phyloP scores from a whole-genome alignment of 345 rosid genomes.

The Rhodamnia argentea region DNA sequence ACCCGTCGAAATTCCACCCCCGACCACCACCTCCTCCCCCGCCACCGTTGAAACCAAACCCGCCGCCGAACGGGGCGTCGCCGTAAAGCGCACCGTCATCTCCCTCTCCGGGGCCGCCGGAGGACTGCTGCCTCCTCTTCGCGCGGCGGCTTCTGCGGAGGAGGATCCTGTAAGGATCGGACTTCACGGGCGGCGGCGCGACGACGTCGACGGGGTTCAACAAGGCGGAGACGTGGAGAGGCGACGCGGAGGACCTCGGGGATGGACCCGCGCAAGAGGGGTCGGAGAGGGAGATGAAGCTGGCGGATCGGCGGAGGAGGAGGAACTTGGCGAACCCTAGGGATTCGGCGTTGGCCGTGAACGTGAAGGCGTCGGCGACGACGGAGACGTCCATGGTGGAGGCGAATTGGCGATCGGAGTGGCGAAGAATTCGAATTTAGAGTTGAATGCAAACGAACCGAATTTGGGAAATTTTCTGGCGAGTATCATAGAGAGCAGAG shows the following conservation, averaged over 20 bases:
- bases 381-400: constrained; percentile 37
- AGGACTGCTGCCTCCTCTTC: constrained; percentile 21
- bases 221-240: neutral
- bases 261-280: constrained; percentile 4
- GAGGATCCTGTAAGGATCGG: constrained; percentile 6
- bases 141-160: constrained; percentile 46
- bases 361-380: constrained; percentile 25
- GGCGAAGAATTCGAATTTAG: neutral
- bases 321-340: constrained; percentile 27
- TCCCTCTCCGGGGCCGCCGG: neutral
- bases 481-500: neutral
- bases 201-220: constrained; percentile 8
- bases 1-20: constrained; percentile 30
- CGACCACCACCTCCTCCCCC: constrained; percentile 26
- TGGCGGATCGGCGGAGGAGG: constrained; percentile 7
- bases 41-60: constrained; percentile 15
- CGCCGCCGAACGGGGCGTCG: constrained; percentile 37
- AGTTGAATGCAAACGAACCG: neutral
- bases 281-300: constrained; percentile 17
- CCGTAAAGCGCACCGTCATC: neutral
- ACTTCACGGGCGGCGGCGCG: constrained; percentile 43
- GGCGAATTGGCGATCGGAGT: neutral
- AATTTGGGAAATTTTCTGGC: neutral
- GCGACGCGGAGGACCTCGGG: neutral
- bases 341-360: constrained; percentile 25